These are phyloP conservation scores for Dinochytrium kinnereticum DNA, from an alignment of 371 early-diverging fungal species.

Conservation along the genomic window DNA sequence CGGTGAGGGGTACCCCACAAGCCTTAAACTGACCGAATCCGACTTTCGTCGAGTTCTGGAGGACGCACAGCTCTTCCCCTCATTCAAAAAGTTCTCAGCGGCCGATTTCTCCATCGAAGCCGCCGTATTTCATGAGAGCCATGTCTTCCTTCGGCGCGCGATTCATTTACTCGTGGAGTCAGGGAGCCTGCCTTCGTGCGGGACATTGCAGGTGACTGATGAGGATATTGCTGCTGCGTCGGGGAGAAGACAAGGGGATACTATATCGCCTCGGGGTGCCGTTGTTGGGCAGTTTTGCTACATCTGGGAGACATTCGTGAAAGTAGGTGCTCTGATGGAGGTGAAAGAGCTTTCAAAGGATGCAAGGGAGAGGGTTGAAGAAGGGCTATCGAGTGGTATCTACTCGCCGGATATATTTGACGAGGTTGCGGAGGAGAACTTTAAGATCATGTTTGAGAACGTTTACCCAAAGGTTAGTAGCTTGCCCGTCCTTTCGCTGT, in stretches of 20 bases:
- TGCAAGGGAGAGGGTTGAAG: slow-evolving; percentile 2
- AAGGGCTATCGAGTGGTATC: not conserved
- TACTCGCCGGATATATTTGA: not conserved
- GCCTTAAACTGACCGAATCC: not conserved
- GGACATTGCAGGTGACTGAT: not conserved
- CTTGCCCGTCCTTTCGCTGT: no score
- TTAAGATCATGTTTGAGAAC: not conserved
- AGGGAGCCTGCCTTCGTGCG: not conserved
- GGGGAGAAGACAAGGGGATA: not conserved
- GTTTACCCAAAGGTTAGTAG: slow-evolving; percentile 5
- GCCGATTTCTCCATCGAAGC: not conserved
- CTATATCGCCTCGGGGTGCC: not conserved
- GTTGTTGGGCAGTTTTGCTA: slow-evolving; percentile 9
- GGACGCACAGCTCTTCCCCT: not conserved
- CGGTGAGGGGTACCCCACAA: not conserved
- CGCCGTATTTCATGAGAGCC: not conserved
- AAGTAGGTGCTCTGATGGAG: not conserved
- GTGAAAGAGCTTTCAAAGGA: not conserved
- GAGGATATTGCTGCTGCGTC: not conserved
- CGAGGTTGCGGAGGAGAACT: not conserved
- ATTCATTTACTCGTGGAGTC: not conserved
- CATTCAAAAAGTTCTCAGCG: slow-evolving; percentile 6
- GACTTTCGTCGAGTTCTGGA: not conserved
- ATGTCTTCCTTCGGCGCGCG: not conserved
- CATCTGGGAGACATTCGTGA: slow-evolving; percentile 1